Evolutionary conservation across 306 rosid species (phyloP).

Genomic region (Medicago arabica): DNA sequence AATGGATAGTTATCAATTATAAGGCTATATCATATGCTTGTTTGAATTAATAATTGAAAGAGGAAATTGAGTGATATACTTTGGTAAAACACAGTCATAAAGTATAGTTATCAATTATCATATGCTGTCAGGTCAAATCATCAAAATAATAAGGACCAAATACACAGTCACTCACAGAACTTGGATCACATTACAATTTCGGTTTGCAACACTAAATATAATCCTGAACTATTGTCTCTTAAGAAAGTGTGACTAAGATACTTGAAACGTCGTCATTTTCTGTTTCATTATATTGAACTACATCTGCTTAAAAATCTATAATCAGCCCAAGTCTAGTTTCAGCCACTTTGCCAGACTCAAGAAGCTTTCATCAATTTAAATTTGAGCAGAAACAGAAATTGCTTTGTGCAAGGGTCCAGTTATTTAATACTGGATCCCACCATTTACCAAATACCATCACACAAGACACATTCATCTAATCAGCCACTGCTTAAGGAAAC

Average conservation of each 20-base stretch:
- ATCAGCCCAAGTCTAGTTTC: conserved; percentile 3
- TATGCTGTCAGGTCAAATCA: conserved; percentile 10
- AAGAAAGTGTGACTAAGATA: conserved; percentile 4
- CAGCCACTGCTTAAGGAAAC: conserved; percentile 30
- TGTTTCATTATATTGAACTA: conserved; percentile 25
- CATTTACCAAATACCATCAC: conserved; percentile 24
- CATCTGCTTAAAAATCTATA: not conserved
- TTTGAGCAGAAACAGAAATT: conserved; percentile 17
- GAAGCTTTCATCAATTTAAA: conserved; percentile 31
- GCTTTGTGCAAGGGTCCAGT: conserved; percentile 28
- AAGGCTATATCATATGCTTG: not conserved
- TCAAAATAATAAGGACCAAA: conserved; percentile 30
- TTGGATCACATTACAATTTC: conserved; percentile 11
- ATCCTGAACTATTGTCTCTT: not conserved
- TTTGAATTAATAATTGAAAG: conserved; percentile 34
- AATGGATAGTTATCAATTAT: too few relatives aligned
- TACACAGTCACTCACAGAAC: conserved; percentile 27
- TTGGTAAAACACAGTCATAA: conserved; percentile 24
- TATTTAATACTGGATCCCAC: conserved; percentile 11
- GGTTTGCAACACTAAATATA: conserved; percentile 13
- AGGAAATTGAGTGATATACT: conserved; percentile 14
- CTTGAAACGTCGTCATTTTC: conserved; percentile 18
- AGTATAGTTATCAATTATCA: conserved; percentile 21
- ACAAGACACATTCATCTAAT: conserved; percentile 7
- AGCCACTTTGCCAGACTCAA: conserved; percentile 19